phyloP scores from a whole-genome alignment of 441 rosid species.

The Syzygium syzygioides region DNA sequence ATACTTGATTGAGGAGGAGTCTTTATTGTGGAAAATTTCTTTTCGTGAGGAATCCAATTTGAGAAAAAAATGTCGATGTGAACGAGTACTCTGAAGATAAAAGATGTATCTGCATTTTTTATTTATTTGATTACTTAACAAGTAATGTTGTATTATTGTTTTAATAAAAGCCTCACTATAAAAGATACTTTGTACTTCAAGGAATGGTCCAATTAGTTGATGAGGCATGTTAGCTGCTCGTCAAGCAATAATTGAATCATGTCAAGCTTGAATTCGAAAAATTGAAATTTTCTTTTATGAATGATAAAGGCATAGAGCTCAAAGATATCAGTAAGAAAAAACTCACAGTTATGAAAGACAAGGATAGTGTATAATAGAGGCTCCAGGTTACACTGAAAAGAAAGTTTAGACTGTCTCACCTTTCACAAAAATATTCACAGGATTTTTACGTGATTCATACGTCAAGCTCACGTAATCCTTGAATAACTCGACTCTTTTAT shows the following conservation, averaged over 20 bases:
- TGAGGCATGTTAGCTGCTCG: background rate
- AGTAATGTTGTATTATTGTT: background rate
- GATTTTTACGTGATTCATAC: background rate
- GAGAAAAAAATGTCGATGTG: background rate
- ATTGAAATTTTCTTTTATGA: background rate
- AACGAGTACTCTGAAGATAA: background rate
- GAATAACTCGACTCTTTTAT: background rate
- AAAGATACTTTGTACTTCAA: background rate
- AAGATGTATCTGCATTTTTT: background rate
- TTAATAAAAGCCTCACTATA: background rate
- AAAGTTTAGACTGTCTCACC: background rate
- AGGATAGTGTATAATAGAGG: background rate
- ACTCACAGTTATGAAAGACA: background rate
- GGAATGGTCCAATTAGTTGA: background rate
- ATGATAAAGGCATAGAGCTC: background rate
- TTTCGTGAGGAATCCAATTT: background rate
- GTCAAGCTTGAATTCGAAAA: background rate
- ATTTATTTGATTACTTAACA: background rate
- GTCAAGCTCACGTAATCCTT: background rate
- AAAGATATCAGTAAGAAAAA: background rate
- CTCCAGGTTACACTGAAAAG: background rate
- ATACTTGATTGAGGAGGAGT: background rate
- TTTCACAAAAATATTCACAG: background rate
- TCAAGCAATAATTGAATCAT: background rate
- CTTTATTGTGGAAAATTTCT: too few species aligned